phyloP scores from a whole-genome alignment of 345 rosid genomes.

The Triadica sebifera region DNA sequence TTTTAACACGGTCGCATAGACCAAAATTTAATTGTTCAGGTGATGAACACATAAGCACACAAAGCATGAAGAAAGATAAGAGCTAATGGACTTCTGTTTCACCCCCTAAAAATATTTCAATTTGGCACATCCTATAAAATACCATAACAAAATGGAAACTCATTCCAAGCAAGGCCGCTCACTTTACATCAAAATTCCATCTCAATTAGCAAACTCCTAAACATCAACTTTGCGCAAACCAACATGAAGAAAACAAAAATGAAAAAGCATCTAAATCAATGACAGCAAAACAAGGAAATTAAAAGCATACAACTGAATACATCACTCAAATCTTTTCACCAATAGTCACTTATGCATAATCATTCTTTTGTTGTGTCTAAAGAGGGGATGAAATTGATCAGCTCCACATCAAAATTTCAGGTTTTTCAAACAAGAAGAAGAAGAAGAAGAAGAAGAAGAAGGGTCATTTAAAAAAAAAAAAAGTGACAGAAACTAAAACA shows the following conservation, averaged over 20 bases:
- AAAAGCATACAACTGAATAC: background rate
- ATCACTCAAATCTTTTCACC: background rate
- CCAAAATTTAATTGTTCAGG: background rate
- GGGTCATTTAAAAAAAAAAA: no score
- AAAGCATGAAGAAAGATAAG: background rate
- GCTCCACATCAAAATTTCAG: no score
- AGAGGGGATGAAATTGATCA: background rate
- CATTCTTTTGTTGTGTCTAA: background rate
- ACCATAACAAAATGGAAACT: background rate
- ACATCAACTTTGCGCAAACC: background rate
- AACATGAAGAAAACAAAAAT: background rate
- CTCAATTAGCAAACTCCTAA: background rate
- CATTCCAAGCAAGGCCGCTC: no score
- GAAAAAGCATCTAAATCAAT: background rate
- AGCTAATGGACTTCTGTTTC: background rate
- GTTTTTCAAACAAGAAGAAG: no score
- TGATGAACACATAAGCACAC: no score
- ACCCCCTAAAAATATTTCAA: background rate
- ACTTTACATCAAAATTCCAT: background rate
- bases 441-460: no score
- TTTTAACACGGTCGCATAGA: background rate
- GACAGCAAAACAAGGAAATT: background rate
- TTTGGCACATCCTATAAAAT: background rate
- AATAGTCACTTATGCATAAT: background rate
- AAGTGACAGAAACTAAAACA: background rate